Evolutionary conservation across 192 early-diverging fungal genomes (phyloP).

Genomic region (Coemansia sp.): DNA sequence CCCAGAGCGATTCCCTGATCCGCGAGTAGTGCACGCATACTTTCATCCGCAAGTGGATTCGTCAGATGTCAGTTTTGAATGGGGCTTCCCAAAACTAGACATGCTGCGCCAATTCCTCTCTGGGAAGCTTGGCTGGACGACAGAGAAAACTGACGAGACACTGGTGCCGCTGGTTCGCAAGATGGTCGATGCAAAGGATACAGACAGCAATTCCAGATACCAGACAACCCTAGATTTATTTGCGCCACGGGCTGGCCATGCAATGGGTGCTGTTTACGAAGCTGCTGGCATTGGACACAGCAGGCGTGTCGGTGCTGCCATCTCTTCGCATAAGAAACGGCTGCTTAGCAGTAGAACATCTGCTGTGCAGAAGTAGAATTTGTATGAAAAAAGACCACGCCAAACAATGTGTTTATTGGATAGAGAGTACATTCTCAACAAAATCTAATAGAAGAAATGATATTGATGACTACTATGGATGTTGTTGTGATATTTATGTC

Average conservation of each 20-base stretch:
- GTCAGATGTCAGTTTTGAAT: slow-evolving; percentile 25
- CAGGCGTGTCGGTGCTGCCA: slow-evolving; percentile 45
- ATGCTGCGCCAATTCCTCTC: slow-evolving; percentile 50
- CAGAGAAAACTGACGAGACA: slow-evolving; percentile 42
- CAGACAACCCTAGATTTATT: slow-evolving; percentile 39
- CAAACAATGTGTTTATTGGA: too few relatives aligned
- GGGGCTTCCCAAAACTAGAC: slow-evolving; percentile 52
- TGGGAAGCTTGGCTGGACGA: slow-evolving; percentile 48
- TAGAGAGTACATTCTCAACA: background rate
- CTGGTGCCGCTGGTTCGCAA: slow-evolving; percentile 51
- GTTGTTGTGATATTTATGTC: too few relatives aligned
- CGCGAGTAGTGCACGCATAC: slow-evolving; percentile 77
- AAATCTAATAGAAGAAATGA: too few relatives aligned
- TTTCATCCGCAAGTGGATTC: slow-evolving; percentile 66
- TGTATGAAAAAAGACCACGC: too few relatives aligned
- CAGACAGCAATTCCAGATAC: background rate
- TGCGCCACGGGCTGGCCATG: background rate
- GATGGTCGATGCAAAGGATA: slow-evolving; percentile 21
- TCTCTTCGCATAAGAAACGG: slow-evolving; percentile 28
- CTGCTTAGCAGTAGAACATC: background rate
- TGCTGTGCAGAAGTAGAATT: slow-evolving; percentile 1
- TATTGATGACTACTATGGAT: too few relatives aligned
- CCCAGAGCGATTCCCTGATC: slow-evolving; percentile 77
- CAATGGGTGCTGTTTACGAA: background rate
- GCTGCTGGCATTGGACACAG: slow-evolving; percentile 23